Base-by-base conservation (phyloP, 140 eudicot species). In the Erigeron philadelphicus region DNA sequence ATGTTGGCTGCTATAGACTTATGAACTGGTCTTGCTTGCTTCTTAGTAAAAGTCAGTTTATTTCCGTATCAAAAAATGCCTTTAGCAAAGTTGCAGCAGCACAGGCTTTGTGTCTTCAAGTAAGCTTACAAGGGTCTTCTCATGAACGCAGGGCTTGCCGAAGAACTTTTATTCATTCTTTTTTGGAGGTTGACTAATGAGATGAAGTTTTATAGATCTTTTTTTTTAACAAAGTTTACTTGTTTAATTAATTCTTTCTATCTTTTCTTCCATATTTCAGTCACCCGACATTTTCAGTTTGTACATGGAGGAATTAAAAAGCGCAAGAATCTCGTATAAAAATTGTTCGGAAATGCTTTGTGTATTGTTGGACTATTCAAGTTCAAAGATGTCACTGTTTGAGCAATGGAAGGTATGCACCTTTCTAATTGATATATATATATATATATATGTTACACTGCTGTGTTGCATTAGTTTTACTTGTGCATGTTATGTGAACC, bases 1-100 rank as follows among this genome's bases (percentile, higher is more conserved):
- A 81, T 61, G 73, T 86, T 15, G 97, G 95, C 72, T 80, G 95
- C 68, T 79, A 80, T 76, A 85, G 97, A 83, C 90, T 89, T 68
- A 79, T 94, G 72, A 87, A 79, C 65, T 94, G 99, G 99, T 94
- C 95, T 9, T 83, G 87, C 78, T 75, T 94, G 73, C 91, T 94
- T 11, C 70, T 89, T 50, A 67, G 77, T 75, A 70, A 78, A 58
- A 89, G 95, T 77, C 86, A 87, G 78, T 94, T 94, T 82, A 71
- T 80, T n/a, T 81, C 83, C 15, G 78, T 85, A 50, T 87, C 99
- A 61, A 94, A 83, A 82, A 87, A 75, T 72, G 99, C 97, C 60
- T 68, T 94, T 65, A 80, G 78, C 56, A 87, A 91, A 89, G 90
- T 94, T 49, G 84, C 87, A 61, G 86, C 84, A 43, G 88, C 87